Evolutionary conservation across 208 protist species (phyloP).

Genomic region (Trichomonas gallinae): DNA sequence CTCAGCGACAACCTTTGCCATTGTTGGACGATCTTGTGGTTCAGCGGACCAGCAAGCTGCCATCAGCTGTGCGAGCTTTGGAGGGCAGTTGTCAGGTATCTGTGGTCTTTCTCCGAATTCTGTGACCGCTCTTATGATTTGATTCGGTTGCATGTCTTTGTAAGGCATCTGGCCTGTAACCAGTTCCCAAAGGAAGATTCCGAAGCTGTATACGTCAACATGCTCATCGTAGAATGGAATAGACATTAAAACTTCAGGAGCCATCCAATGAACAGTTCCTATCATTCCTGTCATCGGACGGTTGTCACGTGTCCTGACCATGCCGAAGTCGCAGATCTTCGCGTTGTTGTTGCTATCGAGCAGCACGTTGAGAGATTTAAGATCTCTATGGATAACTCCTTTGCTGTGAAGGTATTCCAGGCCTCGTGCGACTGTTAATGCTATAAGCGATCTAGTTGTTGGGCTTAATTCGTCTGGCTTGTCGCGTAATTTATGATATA

Average conservation of each 20-base stretch:
- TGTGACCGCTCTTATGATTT: neutral
- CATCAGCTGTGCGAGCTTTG: neutral
- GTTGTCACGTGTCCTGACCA: neutral
- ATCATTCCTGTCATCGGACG: neutral
- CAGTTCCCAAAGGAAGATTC: slow-evolving; percentile 2
- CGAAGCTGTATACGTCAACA: neutral
- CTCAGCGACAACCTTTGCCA: neutral
- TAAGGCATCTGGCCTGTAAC: neutral
- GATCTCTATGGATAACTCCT: neutral
- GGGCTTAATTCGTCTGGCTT: neutral
- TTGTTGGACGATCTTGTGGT: neutral
- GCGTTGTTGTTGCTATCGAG: neutral
- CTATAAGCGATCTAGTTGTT: neutral
- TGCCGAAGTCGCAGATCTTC: neutral
- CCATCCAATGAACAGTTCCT: slow-evolving; percentile 1
- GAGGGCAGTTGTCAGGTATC: neutral
- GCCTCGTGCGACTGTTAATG: neutral
- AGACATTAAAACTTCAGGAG: slow-evolving; percentile 18
- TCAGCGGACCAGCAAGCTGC: neutral
- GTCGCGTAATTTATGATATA: neutral
- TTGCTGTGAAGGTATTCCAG: neutral
- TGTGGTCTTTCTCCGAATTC: neutral
- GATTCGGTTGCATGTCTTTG: neutral
- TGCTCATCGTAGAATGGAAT: neutral
- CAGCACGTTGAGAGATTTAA: neutral